Evolutionary conservation across 1,139 yeast species (phyloP), one percentile per base, ranked within the genome.

Genomic region (Yamadazyma conglobata): DNA sequence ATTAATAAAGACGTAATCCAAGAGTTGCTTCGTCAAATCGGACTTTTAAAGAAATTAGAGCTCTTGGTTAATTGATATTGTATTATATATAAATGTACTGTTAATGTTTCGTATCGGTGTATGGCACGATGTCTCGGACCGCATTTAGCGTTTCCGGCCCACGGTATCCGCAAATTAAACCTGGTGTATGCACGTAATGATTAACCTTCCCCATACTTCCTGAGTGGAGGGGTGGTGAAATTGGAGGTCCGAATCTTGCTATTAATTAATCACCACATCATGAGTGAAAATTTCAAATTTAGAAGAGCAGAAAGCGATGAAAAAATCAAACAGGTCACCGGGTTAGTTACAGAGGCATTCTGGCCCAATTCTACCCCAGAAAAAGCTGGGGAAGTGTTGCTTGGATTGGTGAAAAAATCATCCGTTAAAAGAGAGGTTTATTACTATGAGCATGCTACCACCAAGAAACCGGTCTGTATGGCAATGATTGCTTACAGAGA

Each of bases 21-120:
- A 44, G 73, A 68, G 43, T 55, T 67, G 15, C 44, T 66, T 12
- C 50, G 73, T 17, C 50, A 64, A 21, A 48, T 59, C 29, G 56
- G 57, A 8, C 45, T 64, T 16, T 24, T 30, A 37, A 54, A 38
- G 40, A 46, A 32, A 43, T 41, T 35, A 32, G 27, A 34, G 27
- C 12, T 24, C 14, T 18, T 27, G n/a, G 19, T 7, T n/a, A n/a
- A n/a, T n/a, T n/a, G n/a, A n/a, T n/a, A n/a, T n/a, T n/a, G n/a
- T n/a, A n/a, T n/a, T n/a, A n/a, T n/a, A n/a, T n/a, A n/a, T n/a
- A n/a, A n/a, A n/a, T n/a, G n/a, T n/a, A n/a, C n/a, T n/a, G n/a
- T n/a, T n/a, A n/a, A n/a, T n/a, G n/a, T n/a, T n/a, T n/a, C n/a
- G n/a, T n/a, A n/a, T n/a, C n/a, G n/a, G n/a, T n/a, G n/a, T n/a